Evolutionary conservation across 257 asterid species (phyloP).

Genomic region (Solanum neorickii): DNA sequence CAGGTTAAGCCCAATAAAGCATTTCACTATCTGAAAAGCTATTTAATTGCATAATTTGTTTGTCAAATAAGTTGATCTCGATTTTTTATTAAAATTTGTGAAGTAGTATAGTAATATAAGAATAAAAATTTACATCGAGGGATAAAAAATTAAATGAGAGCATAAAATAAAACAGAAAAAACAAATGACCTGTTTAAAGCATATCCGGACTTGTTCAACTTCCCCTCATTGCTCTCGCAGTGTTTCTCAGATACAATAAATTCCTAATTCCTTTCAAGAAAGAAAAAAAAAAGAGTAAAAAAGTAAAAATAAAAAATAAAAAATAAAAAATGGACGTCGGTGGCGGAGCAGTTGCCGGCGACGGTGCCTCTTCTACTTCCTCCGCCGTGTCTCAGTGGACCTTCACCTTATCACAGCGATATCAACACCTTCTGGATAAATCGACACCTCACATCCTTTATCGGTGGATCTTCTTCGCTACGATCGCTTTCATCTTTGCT

Average conservation of each 20-base stretch:
- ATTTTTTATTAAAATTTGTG: background rate
- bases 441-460: constrained; percentile 68
- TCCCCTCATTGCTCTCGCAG: background rate
- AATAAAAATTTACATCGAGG: background rate
- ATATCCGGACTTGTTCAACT: background rate
- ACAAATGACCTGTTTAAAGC: background rate
- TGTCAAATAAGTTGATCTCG: background rate
- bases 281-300: background rate
- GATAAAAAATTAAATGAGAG: too few species aligned
- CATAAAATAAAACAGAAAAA: background rate
- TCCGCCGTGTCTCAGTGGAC: constrained; percentile 36
- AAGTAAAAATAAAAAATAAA: background rate
- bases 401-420: constrained; percentile 58
- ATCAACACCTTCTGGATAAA: constrained; percentile 78
- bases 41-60: background rate
- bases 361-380: constrained; percentile 19
- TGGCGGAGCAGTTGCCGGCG: constrained; percentile 45
- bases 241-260: background rate
- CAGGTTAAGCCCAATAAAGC: background rate
- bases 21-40: background rate
- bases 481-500: constrained; percentile 49
- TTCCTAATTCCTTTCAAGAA: background rate
- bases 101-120: too few species aligned
- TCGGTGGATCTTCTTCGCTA: constrained; percentile 75
- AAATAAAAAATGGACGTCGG: constrained; percentile 44